phyloP scores from a whole-genome alignment of 2,329 filamentous ascomycete genomes.

The Arthrobotrys musiformis region DNA sequence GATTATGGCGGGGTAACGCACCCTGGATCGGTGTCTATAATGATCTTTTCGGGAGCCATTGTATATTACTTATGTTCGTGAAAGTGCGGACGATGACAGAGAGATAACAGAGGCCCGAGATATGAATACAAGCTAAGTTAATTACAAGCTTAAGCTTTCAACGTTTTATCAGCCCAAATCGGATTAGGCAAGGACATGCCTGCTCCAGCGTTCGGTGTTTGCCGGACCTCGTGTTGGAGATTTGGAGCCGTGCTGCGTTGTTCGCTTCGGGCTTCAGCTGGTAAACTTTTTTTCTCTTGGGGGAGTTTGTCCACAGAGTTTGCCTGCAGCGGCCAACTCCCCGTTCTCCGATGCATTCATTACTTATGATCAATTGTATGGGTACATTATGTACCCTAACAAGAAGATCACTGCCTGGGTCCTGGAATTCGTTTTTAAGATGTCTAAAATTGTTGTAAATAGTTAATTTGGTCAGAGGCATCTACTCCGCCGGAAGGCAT shows the following conservation, averaged over 20 bases:
- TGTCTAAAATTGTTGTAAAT: no score
- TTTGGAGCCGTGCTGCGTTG: not conserved
- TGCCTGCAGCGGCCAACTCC: slow-evolving; percentile 5
- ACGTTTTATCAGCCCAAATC: not conserved
- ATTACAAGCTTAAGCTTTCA: not conserved
- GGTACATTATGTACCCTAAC: no score
- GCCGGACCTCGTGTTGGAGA: not conserved
- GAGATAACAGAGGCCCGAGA: no score
- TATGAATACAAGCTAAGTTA: no score
- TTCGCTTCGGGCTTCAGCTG: not conserved
- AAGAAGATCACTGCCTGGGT: no score
- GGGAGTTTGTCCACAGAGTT: not conserved
- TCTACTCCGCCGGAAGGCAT: no score
- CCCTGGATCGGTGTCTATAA: slow-evolving; percentile 94
- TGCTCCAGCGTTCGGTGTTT: not conserved
- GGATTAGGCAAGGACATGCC: not conserved
- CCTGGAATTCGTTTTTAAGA: no score
- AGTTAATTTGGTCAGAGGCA: no score
- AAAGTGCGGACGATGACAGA: not conserved
- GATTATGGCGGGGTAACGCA: slow-evolving; percentile 18
- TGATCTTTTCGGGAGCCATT: slow-evolving; percentile 80
- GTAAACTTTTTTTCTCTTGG: slow-evolving; percentile 8
- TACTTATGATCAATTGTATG: no score
- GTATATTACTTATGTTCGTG: slow-evolving; percentile 61
- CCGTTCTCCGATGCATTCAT: no score